Base-by-base conservation (phyloP, 495 filamentous ascomycete genomes). In the Xylaria sp. region DNA sequence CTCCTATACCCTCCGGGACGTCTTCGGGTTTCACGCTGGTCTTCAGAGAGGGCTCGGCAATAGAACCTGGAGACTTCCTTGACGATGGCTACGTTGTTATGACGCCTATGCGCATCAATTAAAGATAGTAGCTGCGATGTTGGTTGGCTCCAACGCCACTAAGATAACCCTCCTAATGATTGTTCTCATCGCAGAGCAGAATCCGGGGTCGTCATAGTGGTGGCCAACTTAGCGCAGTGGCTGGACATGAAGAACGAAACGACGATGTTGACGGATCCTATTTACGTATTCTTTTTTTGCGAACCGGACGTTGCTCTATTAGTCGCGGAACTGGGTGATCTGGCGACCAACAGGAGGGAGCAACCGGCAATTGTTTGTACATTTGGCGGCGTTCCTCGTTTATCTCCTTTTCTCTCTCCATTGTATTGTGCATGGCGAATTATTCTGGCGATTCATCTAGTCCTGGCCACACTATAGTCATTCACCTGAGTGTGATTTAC, bases 21-120 rank as follows among this genome's bases (percentile, higher is more conserved):
- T 77, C 68, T 76, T 57, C 59, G 70, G 75, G 74, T 73, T 72
- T 71, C 67, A 64, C 68, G 70, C 63, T 59, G 52, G 35, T 58
- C 72, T 74, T 71, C 71, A 66, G 55, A 75, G 50, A 66, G 61
- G 71, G 61, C 70, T 52, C 41, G 61, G 62, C 68, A 68, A 71
- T 55, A 72, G 73, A 68, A 73, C 73, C 71, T 70, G 69, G 73
- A 68, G 44, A 75, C 75, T 73, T 75, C 77, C 74, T 78, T 77
- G 62, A 78, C 75, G 77, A 78, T 77, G 75, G 77, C 74, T 75
- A 78, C 75, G 77, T 70, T 78, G 77, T 78, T 78, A 78, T 74
- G 77, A 78, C 73, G 75, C 77, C 75, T 73, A 78, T 64, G 77
- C 75, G 75, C 75, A 73, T 77, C 75, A 73, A 46, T 77, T 75